Percentiles rank a stretch among this genome's conserved stretches.
Conservation (phyloP, 164 flowering plant species). For the Pachysandra terminalis region DNA sequence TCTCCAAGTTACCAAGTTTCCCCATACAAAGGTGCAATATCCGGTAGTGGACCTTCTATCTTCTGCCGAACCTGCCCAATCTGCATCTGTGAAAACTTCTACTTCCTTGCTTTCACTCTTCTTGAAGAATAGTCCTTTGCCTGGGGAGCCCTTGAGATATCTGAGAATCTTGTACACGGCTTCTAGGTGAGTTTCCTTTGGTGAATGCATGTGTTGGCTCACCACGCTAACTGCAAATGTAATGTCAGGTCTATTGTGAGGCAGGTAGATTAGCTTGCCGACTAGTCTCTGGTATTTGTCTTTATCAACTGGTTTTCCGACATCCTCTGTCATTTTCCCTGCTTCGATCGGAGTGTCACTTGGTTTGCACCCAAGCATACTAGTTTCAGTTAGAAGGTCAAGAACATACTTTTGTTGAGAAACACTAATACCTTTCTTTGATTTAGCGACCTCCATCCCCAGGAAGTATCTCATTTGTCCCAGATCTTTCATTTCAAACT, state of each 20-base stretch:
- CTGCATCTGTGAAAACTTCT: not conserved
- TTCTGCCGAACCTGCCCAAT: not conserved
- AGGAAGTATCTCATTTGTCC: not conserved
- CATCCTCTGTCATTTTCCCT: not conserved
- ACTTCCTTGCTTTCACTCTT: not conserved
- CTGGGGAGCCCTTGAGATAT: not conserved
- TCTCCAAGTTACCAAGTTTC: not conserved
- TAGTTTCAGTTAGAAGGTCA: not conserved
- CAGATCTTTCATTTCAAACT: conserved; percentile 1
- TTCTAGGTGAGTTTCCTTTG: not conserved
- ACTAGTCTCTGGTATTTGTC: not conserved
- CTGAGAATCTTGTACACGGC: not conserved
- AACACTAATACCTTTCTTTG: not conserved
- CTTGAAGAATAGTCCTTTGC: not conserved
- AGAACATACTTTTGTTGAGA: not conserved
- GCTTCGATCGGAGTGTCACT: not conserved
- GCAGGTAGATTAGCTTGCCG: not conserved
- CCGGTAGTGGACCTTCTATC: not conserved
- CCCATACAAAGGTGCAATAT: not conserved
- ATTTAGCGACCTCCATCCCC: not conserved
- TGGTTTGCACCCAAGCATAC: not conserved
- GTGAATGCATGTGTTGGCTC: not conserved
- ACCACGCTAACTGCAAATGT: not conserved
- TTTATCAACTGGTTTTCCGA: not conserved
- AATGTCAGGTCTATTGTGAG: not conserved